Percentiles rank a stretch among this genome's conserved stretches.
phyloP scores from a whole-genome alignment of 108 stramenopile species.

The Nannochloropsis gaditana region DNA sequence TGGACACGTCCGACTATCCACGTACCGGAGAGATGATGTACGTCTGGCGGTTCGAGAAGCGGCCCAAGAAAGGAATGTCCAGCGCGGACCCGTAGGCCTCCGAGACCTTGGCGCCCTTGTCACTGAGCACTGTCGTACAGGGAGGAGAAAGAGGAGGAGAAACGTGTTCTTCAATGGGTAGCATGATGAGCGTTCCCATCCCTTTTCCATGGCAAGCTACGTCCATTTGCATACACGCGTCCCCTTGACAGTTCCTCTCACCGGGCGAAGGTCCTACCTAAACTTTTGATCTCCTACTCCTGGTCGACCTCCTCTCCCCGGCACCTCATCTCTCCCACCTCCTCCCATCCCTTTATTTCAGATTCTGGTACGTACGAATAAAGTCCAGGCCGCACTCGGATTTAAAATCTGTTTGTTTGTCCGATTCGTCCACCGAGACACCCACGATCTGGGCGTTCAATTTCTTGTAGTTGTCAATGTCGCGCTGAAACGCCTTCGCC shows the following conservation, averaged over 20 bases:
- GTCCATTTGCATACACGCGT: background rate
- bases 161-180: background rate
- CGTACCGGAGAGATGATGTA: conserved; percentile 51
- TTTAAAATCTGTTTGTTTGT: conserved; percentile 51
- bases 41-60: conserved; percentile 50
- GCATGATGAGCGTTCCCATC: background rate
- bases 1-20: background rate
- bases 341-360: conserved; percentile 4
- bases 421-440: conserved; percentile 44
- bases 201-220: background rate
- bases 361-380: background rate
- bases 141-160: background rate
- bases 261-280: too few relatives aligned
- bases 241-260: background rate
- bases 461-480: conserved; percentile 47
- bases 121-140: conserved; percentile 19
- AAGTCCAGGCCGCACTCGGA: conserved; percentile 51
- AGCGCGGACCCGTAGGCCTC: conserved; percentile 44
- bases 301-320: background rate
- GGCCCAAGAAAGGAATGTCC: conserved; percentile 49
- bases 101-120: conserved; percentile 21
- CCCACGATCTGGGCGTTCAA: conserved; percentile 51
- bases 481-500: conserved; percentile 39
- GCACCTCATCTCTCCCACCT: background rate
- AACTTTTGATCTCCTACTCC: background rate